Evolutionary conservation across 2,329 filamentous ascomycete species (phyloP).

Genomic region (Samsoniella hepiali): DNA sequence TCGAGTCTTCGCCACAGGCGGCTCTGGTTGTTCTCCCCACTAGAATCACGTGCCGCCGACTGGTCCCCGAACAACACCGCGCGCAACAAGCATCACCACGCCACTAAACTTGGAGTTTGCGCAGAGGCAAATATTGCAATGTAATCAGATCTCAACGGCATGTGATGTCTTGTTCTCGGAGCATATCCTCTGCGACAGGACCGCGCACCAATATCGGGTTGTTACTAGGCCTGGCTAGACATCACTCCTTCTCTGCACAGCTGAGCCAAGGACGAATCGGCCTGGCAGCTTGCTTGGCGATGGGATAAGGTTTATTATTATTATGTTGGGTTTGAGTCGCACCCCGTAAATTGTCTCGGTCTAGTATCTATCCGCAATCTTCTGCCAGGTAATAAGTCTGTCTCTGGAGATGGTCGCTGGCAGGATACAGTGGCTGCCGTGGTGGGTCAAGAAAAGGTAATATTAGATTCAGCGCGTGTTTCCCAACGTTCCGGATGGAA

Average conservation of each 20-base stretch:
- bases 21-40: not conserved
- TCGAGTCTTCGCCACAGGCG: conserved; percentile 14
- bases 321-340: conserved; percentile 1
- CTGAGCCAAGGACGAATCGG: not conserved
- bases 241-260: not conserved
- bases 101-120: not conserved
- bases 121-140: too few relatives aligned
- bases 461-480: conserved; percentile 1
- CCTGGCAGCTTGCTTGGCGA: not conserved
- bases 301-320: conserved; percentile 2
- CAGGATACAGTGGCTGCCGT: not conserved
- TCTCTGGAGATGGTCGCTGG: not conserved
- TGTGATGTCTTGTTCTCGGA: not conserved
- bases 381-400: not conserved
- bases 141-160: not conserved
- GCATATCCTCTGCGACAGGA: not conserved
- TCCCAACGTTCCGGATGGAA: not conserved
- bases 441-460: conserved; percentile 5
- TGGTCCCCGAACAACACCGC: not conserved
- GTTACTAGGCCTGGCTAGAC: not conserved
- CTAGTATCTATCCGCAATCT: not conserved
- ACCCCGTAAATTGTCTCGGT: not conserved
- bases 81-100: not conserved
- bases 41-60: conserved; percentile 4
- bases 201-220: not conserved